Evolutionary conservation across 2,329 filamentous ascomycete species (phyloP).

Genomic region (Ambrosiella beaveri): DNA sequence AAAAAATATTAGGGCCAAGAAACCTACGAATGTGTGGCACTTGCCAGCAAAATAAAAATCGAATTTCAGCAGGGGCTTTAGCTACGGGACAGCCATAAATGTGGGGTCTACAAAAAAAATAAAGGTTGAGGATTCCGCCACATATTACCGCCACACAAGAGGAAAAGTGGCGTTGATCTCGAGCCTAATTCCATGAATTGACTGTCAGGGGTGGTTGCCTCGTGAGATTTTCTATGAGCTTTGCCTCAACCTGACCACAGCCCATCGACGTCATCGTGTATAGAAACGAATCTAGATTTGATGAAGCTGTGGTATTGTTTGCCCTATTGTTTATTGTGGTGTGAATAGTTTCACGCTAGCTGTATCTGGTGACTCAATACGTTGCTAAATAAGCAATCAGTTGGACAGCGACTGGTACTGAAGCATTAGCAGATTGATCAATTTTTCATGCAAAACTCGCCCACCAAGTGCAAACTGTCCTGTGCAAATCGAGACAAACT

Average conservation of each 20-base stretch:
- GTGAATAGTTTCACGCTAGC: no score
- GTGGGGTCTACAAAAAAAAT: background rate
- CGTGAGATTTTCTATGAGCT: background rate
- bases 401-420: no score
- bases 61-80: background rate
- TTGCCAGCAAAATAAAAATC: background rate
- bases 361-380: no score
- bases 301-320: background rate
- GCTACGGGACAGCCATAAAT: background rate
- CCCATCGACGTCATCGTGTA: background rate
- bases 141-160: background rate
- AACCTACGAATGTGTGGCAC: conserved; percentile 12
- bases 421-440: no score
- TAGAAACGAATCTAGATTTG: background rate
- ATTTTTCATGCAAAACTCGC: background rate
- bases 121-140: background rate
- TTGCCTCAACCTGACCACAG: no score
- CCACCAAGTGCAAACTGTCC: no score
- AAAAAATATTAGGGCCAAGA: conserved; percentile 13
- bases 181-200: background rate
- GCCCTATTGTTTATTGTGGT: no score
- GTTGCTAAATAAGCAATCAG: no score
- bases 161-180: background rate
- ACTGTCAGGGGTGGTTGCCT: background rate
- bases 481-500: background rate